Evolutionary conservation across 1,284 basidiomycete genomes (phyloP), one percentile per base, ranked within the genome.

Genomic region (Microbotryum lychnidis-dioicae): DNA sequence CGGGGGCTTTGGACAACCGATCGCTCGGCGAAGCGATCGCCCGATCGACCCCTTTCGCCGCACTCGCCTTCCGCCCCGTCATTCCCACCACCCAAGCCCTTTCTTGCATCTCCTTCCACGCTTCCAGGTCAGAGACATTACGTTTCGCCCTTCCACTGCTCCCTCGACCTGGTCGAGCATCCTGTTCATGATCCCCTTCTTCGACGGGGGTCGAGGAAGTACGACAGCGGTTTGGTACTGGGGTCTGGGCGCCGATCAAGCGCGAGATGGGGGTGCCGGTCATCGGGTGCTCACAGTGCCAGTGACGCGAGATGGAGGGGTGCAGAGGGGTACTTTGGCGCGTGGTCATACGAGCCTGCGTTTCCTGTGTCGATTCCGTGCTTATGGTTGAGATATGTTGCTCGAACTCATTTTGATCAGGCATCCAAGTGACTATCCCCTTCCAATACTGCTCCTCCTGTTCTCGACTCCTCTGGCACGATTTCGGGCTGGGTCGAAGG

Each of bases 101-200:
- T 54, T 69, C 68, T 46, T 67, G 64, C 68, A 69, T 68, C 58
- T 67, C 68, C 23, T 54, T 57, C 68, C 68, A 68, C 4, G 66
- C 68, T 46, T 68, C 67, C 16, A 67, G 50, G 6, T 61, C 65
- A 16, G 50, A 29, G n/a, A 67, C 20, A 8, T 23, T 18, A 12
- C 61, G 49, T 27, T 53, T 46, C 10, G 47, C 46, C 18, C 58
- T 37, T 2, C 56, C n/a, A 23, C 63, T 58, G 45, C 55, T 33
- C 21, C 29, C 21, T 20, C 44, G 20, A 20, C 21, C 51, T 46
- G 20, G 16, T 31, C 23, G 23, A 49, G 21, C 18, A n/a, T 21
- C 29, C 33, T 37, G 20, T 9, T 27, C 33, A 18, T 9, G 49
- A 45, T 21, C 33, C 23, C 31, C 33, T 50, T n/a, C 59, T 56